Base-by-base conservation (phyloP, 2,329 filamentous ascomycete species). In the Fusarium beomiforme region DNA sequence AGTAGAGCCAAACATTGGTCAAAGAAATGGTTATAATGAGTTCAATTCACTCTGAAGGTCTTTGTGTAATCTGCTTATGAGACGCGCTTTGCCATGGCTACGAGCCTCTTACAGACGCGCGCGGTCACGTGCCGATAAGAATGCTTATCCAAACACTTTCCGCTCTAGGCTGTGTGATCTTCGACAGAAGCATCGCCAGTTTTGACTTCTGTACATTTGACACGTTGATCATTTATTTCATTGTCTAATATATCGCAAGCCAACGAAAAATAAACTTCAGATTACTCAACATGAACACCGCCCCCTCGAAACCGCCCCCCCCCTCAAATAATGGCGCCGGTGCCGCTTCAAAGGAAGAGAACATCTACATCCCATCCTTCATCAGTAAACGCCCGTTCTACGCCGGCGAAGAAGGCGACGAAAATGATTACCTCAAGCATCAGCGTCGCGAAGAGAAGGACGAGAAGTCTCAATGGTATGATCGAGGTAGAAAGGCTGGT, bases 371-470 rank as follows among this genome's bases (percentile, higher is more conserved):
- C 78, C 96, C 96, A 9, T 91, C 93, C 58, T 99, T 98, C 87
- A 99, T 99, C 84, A 95, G 94, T 76, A 98, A 97, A 81, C 95
- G 97, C 75, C 96, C 96, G 8, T 99, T 99, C 83, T 99, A 98
- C 82, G 91, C 97, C 59, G 90, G 89, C 76, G 90, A 93, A 75
- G 93, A 94, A 78, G 91, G 91, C 72, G 89, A 91, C 66, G 88
- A 92, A 67, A 89, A 88, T 79, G 95, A 98, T 78, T 99, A 98
- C 80, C 93, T 99, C 72, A 94, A 97, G 82, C 96, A 99, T 89
- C 96, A 99, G 79, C 93, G 95, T 80, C 79, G 81, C 41, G 81
- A 83, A 41, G 79, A 82, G 53, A 91, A 92, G 73, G 89, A 91
- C 49, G 88, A 91, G 59, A 88, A 91, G 69, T 91, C 93, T 31